Base-by-base conservation (phyloP, 164 flowering plant species). In the Annona cherimola region DNA sequence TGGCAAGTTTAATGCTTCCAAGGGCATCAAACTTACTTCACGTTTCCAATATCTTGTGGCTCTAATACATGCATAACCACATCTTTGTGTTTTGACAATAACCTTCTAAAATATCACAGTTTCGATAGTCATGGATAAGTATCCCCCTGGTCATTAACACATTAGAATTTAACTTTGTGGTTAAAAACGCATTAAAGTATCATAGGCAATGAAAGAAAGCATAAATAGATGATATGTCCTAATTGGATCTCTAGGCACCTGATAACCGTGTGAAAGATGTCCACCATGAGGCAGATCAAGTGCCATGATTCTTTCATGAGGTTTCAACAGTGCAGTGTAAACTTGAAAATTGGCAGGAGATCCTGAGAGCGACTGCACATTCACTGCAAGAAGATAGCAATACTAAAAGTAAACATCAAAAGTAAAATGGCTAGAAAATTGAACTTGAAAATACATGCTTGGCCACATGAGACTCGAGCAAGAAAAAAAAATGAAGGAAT, bases 271-370 rank as follows among this genome's bases (percentile, higher is more conserved):
- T 61, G 98, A 93, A 77, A 81, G 81, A 75, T 81, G 84, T n/a
- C 81, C 81, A 65, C 84, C 99, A 78, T 96, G 99, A 75, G 99
- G 99, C 83, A 93, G 97, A 85, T 91, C 98, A 71, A 96, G 98
- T 4, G 97, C 98, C 98, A 96, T 96, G 77, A 93, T 96, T 84
- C 99, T 90, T 0, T 96, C 99, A 78, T 96, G 99, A 73, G 99
- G 94, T 75, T 91, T 96, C 77, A 96, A 76, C 63, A 96, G 74
- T 45, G 97, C 99, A 80, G 98, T 93, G 78, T 96, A 96, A 45
- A 90, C 98, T 74, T 96, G 99, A 63, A 96, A 96, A 75, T 96
- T 96, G 41, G 99, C 76, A 14, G 99, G 98, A 66, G 99, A 93
- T 14, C 99, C 99, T 67, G 99, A 96, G 14, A 96, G 79, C 18